Evolutionary conservation across 345 rosid genomes (phyloP), one percentile per base, ranked within the genome.

Genomic region (Euclidium syriacum): DNA sequence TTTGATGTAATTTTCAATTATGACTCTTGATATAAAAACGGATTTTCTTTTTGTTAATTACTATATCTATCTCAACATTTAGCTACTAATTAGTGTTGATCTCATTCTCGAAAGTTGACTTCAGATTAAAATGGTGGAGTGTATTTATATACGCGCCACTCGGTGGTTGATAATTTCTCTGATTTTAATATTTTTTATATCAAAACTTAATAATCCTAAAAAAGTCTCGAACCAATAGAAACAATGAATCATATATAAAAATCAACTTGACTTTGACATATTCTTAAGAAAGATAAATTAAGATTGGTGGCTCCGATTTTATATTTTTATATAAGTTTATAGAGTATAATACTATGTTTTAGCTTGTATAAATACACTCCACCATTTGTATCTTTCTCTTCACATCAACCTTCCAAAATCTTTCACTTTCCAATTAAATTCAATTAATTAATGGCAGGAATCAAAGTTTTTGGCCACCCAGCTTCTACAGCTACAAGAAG

Each of bases 401-500:
- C 73, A n/a, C n/a, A 68, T 68, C 65, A 58, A 23, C 27, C 29
- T n/a, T 30, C 46, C 30, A 57, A 57, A 1, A 48, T 57, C 39
- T 65, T 47, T 64, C 62, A 16, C 22, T 18, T 16, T 25, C 47
- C n/a, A 22, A 39, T 5, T 22, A n/a, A 3, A 18, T 5, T 17
- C 14, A 3, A 20, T 11, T n/a, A 10, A 16, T 5, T 25, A 39
- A 68, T 58, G 70, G 57, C 59, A 58, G 56, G 51, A 58, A 65
- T 73, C 58, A 76, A 72, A 62, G 59, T 72, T 23, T 56, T 67
- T 40, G 77, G 79, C 3, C 66, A 30, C 33, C 68, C 69, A 15
- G 61, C 52, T 58, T 76, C 74, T 12, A 58, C 67, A 10, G 55
- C 67, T 7, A 76, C 79, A 2, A 76, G 75, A 73, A 27, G 76